Base-by-base conservation (phyloP, 1,284 basidiomycete species). In the Lignosus rhinocerotis region DNA sequence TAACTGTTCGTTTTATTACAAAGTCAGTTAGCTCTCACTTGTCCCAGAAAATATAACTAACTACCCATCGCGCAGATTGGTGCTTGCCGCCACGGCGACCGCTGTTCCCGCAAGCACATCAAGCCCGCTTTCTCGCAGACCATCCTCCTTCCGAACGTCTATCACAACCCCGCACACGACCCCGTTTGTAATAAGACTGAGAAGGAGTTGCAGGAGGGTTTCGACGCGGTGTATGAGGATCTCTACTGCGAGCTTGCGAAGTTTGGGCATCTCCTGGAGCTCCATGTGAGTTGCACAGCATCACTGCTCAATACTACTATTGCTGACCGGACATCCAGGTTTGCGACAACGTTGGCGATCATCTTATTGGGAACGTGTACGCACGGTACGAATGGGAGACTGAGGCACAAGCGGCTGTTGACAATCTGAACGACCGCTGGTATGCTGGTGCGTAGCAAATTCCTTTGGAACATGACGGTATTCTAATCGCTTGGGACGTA, bases 291-390 rank as follows among this genome's bases (percentile, higher is more conserved):
- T 81, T 36, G 25, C 4, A 25, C 3, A 44, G 61, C 12, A 12
- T 16, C 55, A 36, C 49, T 51, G 12, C 14, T 9, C 54, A 45
- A 17, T 34, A 34, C 16, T 14, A 10, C n/a, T 30, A 33, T 19
- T 38, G 8, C 53, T 59, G 30, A 67, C 57, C 7, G 6, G n/a
- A 19, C 17, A 11, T n/a, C 10, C 66, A 94, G 87, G 92, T 99
- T 7, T 99, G 97, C 73, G 97, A 99, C 77, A 99, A 99, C 71
- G 95, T 99, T 32, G 97, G 97, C 30, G 97, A 99, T 72, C 97
- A 99, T 73, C 80, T 99, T 45, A 96, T 98, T 70, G 97, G 97
- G 31, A 99, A 99, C 70, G 97, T 99, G 1, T 99, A 99, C 72
- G 97, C 96, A 11, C 85, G 97, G 44, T 99, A 94, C 73, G 95